These are phyloP conservation scores for Lecanicillium sp. DNA, from an alignment of 2,329 filamentous ascomycete genomes.

Conservation along the genomic window DNA sequence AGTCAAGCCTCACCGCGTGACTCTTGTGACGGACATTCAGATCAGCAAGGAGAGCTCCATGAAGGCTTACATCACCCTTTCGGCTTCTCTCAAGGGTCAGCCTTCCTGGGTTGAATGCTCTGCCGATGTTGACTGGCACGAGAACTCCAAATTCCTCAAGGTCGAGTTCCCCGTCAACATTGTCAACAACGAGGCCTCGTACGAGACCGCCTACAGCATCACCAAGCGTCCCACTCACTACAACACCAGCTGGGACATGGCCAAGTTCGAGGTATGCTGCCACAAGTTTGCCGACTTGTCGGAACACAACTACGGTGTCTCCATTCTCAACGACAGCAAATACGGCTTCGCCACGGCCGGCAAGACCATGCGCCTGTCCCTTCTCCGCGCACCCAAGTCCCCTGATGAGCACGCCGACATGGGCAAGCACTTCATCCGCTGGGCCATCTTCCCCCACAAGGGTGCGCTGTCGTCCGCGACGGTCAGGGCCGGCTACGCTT, in stretches of 20 bases:
- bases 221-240: slow-evolving; percentile 90
- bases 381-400: slow-evolving; percentile 83
- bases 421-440: slow-evolving; percentile 80
- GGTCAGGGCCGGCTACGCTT: slow-evolving; percentile 77
- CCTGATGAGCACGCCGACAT: slow-evolving; percentile 93
- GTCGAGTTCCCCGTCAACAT: slow-evolving; percentile 95
- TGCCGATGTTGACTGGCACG: slow-evolving; percentile 91
- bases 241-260: slow-evolving; percentile 97
- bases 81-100: slow-evolving; percentile 56
- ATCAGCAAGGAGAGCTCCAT: slow-evolving; percentile 85
- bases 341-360: slow-evolving; percentile 91
- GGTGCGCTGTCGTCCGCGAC: slow-evolving; percentile 67
- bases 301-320: slow-evolving; percentile 83
- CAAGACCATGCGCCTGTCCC: slow-evolving; percentile 80
- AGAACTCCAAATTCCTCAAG: slow-evolving; percentile 97
- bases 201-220: slow-evolving; percentile 92
- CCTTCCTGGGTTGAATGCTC: slow-evolving; percentile 67
- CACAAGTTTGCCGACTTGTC: slow-evolving; percentile 92
- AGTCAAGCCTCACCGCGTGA: slow-evolving; percentile 67
- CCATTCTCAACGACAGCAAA: slow-evolving; percentile 90
- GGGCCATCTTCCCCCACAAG: slow-evolving; percentile 81
- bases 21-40: slow-evolving; percentile 74
- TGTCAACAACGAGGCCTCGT: slow-evolving; percentile 84
- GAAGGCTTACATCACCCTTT: slow-evolving; percentile 77
- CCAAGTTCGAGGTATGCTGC: slow-evolving; percentile 94